Conservation (phyloP, 2,329 filamentous ascomycete species). For the Drechslerella dactyloides region DNA sequence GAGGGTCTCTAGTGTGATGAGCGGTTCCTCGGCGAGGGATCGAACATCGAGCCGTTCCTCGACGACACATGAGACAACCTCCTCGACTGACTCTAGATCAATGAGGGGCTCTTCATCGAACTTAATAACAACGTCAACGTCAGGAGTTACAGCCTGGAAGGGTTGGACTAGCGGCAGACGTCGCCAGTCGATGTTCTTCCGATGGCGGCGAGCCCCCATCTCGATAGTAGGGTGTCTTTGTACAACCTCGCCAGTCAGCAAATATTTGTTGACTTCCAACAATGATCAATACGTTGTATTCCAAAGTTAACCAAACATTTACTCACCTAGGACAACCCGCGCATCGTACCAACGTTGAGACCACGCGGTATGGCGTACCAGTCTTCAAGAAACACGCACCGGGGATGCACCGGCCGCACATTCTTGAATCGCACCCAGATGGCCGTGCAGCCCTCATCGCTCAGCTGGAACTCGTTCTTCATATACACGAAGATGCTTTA, state of each 20-base stretch:
- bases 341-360: constrained; percentile 1
- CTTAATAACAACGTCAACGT: too few relatives aligned
- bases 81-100: too few relatives aligned
- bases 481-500: background rate
- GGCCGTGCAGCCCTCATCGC: constrained; percentile 2
- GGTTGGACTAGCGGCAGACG: too few relatives aligned
- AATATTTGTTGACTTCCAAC: background rate
- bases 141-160: too few relatives aligned
- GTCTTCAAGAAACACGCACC: constrained; percentile 4
- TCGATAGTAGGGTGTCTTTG: constrained; percentile 1
- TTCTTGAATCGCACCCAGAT: constrained; percentile 22
- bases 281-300: background rate
- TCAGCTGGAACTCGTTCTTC: constrained; percentile 8
- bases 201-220: background rate
- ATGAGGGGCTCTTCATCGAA: too few relatives aligned
- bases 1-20: too few relatives aligned
- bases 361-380: constrained; percentile 10
- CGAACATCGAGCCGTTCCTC: too few relatives aligned
- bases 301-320: background rate
- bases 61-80: too few relatives aligned
- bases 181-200: too few relatives aligned
- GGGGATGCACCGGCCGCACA: constrained; percentile 7
- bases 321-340: constrained; percentile 10
- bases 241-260: background rate
- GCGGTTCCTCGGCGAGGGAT: too few relatives aligned